Percentiles rank a stretch among this genome's conserved stretches.
Evolutionary conservation across 2,329 filamentous ascomycete genomes (phyloP).

Genomic region (Aspergillus bombycis): DNA sequence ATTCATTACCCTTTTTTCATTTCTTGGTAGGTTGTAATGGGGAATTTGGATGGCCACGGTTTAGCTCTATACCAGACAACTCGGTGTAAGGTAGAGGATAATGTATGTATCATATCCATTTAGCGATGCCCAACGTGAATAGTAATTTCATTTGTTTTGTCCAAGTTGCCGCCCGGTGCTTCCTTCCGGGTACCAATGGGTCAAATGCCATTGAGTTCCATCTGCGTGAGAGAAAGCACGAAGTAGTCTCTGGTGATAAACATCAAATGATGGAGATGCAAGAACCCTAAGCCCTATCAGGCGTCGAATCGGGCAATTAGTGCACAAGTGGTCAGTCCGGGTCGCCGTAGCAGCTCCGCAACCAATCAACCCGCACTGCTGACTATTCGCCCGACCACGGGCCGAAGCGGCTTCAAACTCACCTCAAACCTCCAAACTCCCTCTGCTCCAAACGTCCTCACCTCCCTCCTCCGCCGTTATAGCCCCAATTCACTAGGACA

Average conservation of each 20-base stretch:
- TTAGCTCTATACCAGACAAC: constrained; percentile 1
- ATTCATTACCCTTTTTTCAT: not conserved
- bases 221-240: not conserved
- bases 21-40: constrained; percentile 2
- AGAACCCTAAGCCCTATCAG: constrained; percentile 26
- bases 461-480: constrained; percentile 26
- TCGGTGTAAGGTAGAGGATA: constrained; percentile 4
- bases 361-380: constrained; percentile 30
- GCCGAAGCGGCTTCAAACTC: constrained; percentile 46
- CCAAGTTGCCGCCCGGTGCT: too few species aligned
- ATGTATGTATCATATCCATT: constrained; percentile 5
- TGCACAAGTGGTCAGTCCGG: constrained; percentile 19
- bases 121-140: not conserved
- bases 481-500: constrained; percentile 31
- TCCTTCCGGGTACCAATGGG: too few species aligned
- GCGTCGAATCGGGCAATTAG: constrained; percentile 17
- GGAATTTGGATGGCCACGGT: constrained; percentile 3
- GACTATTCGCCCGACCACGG: constrained; percentile 32
- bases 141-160: not conserved
- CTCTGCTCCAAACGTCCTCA: constrained; percentile 30
- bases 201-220: not conserved
- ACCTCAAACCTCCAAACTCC: constrained; percentile 40
- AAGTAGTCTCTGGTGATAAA: not conserved
- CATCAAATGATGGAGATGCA: not conserved
- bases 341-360: constrained; percentile 21